Conservation (phyloP, 2,329 filamentous ascomycete species). For the Xylaria sp. region DNA sequence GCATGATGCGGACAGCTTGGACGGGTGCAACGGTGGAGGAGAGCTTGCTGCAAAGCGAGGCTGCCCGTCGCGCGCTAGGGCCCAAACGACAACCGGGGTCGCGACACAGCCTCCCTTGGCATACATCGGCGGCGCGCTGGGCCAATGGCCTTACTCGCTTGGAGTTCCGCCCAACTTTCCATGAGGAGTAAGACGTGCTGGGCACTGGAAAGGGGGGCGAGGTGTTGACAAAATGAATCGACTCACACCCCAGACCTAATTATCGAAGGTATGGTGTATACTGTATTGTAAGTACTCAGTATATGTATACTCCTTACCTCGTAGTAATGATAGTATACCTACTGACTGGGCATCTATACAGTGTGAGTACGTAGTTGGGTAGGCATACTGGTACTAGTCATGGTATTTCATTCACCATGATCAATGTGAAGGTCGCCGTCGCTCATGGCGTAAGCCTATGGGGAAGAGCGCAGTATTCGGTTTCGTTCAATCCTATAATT, state of each 20-base stretch:
- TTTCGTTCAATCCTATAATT: not conserved
- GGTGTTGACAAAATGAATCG: conserved; percentile 17
- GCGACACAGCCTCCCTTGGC: conserved; percentile 48
- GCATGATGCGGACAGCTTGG: conserved; percentile 8
- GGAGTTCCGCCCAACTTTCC: conserved; percentile 23
- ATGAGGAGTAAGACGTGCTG: conserved; percentile 38
- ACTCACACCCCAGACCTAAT: not conserved
- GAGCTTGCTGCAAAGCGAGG: conserved; percentile 28
- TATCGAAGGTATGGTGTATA: too few relatives aligned
- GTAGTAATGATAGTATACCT: not conserved
- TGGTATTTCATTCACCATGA: not conserved
- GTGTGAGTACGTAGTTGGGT: not conserved
- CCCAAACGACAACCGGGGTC: conserved; percentile 22
- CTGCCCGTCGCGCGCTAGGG: conserved; percentile 12
- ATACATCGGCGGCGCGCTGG: conserved; percentile 19
- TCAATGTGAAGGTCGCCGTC: not conserved
- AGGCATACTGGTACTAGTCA: not conserved
- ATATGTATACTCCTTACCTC: not conserved
- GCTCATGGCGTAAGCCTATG: not conserved
- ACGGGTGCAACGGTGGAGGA: conserved; percentile 6
- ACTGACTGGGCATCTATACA: not conserved
- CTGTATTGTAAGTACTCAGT: not conserved
- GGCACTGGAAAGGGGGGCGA: conserved; percentile 34
- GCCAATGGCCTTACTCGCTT: conserved; percentile 23
- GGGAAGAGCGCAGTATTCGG: not conserved